Percentiles rank a stretch among this genome's conserved stretches.
phyloP scores from a whole-genome alignment of 1,284 basidiomycete genomes.

The Heterobasidion irregulare region DNA sequence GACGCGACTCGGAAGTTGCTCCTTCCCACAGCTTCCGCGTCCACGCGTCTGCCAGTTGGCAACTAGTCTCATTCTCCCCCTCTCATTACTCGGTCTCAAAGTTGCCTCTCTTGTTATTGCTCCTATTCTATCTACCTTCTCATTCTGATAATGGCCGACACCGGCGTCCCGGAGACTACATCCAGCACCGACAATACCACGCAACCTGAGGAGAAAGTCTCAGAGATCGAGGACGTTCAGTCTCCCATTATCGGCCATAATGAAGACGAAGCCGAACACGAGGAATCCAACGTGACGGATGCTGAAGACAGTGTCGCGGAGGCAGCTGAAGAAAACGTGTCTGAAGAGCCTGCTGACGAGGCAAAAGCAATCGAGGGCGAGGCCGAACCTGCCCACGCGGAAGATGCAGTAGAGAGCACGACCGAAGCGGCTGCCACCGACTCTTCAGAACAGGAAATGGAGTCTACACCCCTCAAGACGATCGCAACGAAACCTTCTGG shows the following conservation, averaged over 20 bases:
- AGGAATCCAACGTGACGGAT: constrained; percentile 34
- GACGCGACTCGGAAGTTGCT: background rate
- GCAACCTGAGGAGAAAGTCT: constrained; percentile 9
- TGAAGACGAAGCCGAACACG: constrained; percentile 37
- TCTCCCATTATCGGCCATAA: constrained; percentile 11
- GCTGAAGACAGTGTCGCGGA: constrained; percentile 11
- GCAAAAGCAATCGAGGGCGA: constrained; percentile 5
- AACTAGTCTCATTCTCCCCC: constrained; percentile 16
- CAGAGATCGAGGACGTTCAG: background rate
- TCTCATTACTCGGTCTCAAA: constrained; percentile 17
- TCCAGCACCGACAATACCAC: constrained; percentile 15
- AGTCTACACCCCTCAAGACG: background rate
- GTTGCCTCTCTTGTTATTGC: constrained; percentile 4
- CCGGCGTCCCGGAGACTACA: constrained; percentile 24
- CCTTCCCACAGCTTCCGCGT: no score
- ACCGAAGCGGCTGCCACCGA: constrained; percentile 2
- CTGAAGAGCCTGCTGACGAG: constrained; percentile 9
- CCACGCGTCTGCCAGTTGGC: constrained; percentile 10
- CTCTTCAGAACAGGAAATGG: background rate
- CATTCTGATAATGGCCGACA: constrained; percentile 36
- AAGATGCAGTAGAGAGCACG: constrained; percentile 1
- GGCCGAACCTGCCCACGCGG: constrained; percentile 7
- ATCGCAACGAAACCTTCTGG: constrained; percentile 3
- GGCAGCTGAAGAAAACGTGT: constrained; percentile 4
- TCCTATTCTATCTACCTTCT: constrained; percentile 10